Percentiles rank a stretch among this genome's conserved stretches.
These are phyloP conservation scores for Bombardia bombarda DNA, from an alignment of 495 filamentous ascomycete species.

Conservation along the genomic window DNA sequence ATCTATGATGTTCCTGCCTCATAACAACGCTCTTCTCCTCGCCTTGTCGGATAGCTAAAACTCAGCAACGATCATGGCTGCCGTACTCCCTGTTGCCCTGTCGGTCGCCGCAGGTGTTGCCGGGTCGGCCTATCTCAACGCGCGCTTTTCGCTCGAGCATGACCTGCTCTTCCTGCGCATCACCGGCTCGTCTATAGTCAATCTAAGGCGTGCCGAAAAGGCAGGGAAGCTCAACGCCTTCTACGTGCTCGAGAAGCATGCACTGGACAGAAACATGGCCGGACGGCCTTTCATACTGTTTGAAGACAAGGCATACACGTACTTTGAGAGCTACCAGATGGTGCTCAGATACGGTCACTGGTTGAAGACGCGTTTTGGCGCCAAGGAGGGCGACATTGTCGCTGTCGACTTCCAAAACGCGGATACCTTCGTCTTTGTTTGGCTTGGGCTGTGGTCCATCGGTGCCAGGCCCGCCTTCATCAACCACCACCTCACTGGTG, in stretches of 20 bases:
- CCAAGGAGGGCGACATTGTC: constrained; percentile 70
- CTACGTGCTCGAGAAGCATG: constrained; percentile 66
- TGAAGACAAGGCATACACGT: constrained; percentile 67
- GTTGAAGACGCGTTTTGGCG: constrained; percentile 57
- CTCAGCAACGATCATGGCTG: too few relatives aligned
- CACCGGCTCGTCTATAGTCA: constrained; percentile 30
- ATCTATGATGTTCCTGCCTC: too few relatives aligned
- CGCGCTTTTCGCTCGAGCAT: constrained; percentile 57
- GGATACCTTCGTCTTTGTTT: constrained; percentile 42
- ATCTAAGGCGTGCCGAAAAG: constrained; percentile 35
- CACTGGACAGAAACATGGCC: constrained; percentile 46
- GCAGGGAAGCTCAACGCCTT: constrained; percentile 63
- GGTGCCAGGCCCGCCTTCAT: constrained; percentile 43
- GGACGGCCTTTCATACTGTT: constrained; percentile 61
- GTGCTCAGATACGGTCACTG: constrained; percentile 73
- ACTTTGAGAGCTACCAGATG: constrained; percentile 63
- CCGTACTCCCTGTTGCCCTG: too few relatives aligned
- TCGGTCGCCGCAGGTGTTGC: too few relatives aligned
- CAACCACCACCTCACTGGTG: constrained; percentile 44
- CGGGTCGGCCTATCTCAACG: constrained; percentile 83
- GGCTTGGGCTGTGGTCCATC: constrained; percentile 37
- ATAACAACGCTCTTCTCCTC: too few relatives aligned
- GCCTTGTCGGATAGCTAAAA: too few relatives aligned
- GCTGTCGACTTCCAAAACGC: constrained; percentile 78
- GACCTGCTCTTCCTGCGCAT: constrained; percentile 52